These are phyloP conservation scores for Elsinoe ampelina DNA, from an alignment of 2,329 filamentous ascomycete species.

Conservation along the genomic window DNA sequence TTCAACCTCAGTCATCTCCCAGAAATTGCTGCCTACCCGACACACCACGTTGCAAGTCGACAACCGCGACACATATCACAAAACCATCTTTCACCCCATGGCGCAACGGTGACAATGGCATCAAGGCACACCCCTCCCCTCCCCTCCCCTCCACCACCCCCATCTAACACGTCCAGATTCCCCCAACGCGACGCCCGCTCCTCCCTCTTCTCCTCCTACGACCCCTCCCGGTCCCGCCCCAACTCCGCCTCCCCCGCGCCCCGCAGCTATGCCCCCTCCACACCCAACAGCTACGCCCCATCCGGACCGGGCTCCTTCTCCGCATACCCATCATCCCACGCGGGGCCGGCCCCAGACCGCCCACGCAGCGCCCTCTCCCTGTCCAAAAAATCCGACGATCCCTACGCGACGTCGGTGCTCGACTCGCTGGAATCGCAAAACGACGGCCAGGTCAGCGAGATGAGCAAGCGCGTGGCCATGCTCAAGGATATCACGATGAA, in stretches of 20 bases:
- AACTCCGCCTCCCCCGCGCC: slow-evolving; percentile 25
- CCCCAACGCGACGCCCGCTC: slow-evolving; percentile 33
- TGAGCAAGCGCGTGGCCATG: slow-evolving; percentile 79
- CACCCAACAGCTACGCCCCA: slow-evolving; percentile 15
- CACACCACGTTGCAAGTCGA: background rate
- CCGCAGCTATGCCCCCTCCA: slow-evolving; percentile 18
- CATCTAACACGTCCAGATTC: slow-evolving; percentile 18
- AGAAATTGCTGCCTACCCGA: background rate
- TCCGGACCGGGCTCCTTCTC: slow-evolving; percentile 15
- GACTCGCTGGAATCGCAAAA: slow-evolving; percentile 95
- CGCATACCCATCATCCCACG: slow-evolving; percentile 25
- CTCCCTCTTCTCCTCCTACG: slow-evolving; percentile 33
- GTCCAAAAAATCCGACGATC: slow-evolving; percentile 66
- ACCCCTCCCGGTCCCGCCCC: slow-evolving; percentile 25
- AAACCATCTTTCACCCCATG: background rate
- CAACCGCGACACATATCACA: background rate
- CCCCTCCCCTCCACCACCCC: background rate
- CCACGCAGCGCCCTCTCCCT: background rate
- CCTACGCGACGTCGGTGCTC: slow-evolving; percentile 59
- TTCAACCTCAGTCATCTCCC: background rate
- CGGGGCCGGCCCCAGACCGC: slow-evolving; percentile 2
- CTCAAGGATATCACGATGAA: slow-evolving; percentile 85
- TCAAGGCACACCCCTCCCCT: slow-evolving; percentile 12
- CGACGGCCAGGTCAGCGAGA: slow-evolving; percentile 79
- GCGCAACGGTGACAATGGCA: slow-evolving; percentile 14